Evolutionary conservation across 495 filamentous ascomycete genomes (phyloP), one percentile per base, ranked within the genome.

Genomic region (Lasiosphaeria ovina): DNA sequence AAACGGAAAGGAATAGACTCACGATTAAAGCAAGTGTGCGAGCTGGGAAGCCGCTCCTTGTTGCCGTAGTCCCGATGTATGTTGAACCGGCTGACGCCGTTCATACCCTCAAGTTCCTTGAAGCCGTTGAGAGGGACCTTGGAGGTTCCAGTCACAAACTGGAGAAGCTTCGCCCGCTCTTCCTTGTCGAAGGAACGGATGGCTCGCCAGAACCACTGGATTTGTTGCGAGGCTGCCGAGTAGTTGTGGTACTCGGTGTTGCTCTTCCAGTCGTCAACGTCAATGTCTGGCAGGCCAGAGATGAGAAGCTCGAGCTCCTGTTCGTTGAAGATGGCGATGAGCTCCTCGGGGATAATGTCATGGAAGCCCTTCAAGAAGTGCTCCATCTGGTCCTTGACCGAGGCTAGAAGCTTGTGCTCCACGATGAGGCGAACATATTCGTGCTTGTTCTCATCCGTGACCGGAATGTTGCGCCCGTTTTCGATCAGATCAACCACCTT

Each of bases 131-230:
- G 87, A 48, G 94, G 94, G 32, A 99, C 94, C 79, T 99, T 99
- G 76, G 90, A 94, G 11, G 94, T 99, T 66, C 94, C 94, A 0
- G 94, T 99, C 62, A 98, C 94, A 74, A 99, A 99, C 70, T 99
- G 94, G 6, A 99, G 83, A 45, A 99, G 84, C 72, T 98, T 98
- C 61, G 94, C 94, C 58, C 91, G 91, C 75, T 98, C 94, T 79
- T 99, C 94, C 78, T 98, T 98, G 79, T 99, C 94, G 67, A 96
- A 99, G 6, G 93, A 97, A 65, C 95, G 89, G 47, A 99, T 89
- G 3, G 95, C 94, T 67, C 94, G 88, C 94, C 94, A 99, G 86
- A 99, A 97, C 95, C 94, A 98, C 74, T 99, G 94, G 65, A 99
- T 97, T 69, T 99, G 94, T 32, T 93, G 88, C 3, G 94, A 96